These are phyloP conservation scores for Trichosphaerium sp. DNA, from an alignment of 78 protist genomes.

Conservation along the genomic window DNA sequence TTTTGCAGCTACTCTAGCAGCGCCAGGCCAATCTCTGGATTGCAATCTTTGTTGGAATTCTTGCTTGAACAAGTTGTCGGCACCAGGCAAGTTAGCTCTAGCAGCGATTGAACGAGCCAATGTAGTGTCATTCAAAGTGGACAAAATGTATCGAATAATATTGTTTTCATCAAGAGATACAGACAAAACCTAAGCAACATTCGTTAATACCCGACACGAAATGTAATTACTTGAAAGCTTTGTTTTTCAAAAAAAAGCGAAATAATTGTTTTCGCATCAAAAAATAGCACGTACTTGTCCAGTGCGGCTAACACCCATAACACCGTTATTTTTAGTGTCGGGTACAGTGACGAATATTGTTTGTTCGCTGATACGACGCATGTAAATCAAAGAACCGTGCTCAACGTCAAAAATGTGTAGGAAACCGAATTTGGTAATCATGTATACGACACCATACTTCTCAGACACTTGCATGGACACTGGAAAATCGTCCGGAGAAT, in stretches of 20 bases:
- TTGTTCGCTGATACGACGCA: constrained; percentile 71
- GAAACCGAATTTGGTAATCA: constrained; percentile 91
- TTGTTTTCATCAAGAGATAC: constrained; percentile 76
- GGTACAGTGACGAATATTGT: constrained; percentile 83
- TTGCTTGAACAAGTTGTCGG: constrained; percentile 73
- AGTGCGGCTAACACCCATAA: constrained; percentile 79
- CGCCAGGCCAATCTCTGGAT: constrained; percentile 62
- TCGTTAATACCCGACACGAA: background rate
- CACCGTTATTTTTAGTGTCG: constrained; percentile 62
- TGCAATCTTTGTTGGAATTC: constrained; percentile 73
- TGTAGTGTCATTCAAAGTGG: constrained; percentile 54
- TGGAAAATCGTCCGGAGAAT: constrained; percentile 92
- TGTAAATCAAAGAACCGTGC: constrained; percentile 73
- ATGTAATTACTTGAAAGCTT: background rate
- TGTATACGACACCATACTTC: constrained; percentile 71
- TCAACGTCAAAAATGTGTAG: constrained; percentile 79
- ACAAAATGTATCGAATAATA: constrained; percentile 77
- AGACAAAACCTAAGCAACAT: constrained; percentile 41
- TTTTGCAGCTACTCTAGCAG: constrained; percentile 82
- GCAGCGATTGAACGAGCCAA: constrained; percentile 84
- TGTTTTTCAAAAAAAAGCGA: background rate
- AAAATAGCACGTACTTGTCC: too few relatives aligned
- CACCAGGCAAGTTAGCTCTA: constrained; percentile 86
- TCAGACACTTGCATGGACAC: constrained; percentile 86
- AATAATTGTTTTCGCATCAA: background rate